Percentiles rank a stretch among this genome's conserved stretches.
phyloP scores from a whole-genome alignment of 1,284 basidiomycete species.

The Chalciporus sp. region DNA sequence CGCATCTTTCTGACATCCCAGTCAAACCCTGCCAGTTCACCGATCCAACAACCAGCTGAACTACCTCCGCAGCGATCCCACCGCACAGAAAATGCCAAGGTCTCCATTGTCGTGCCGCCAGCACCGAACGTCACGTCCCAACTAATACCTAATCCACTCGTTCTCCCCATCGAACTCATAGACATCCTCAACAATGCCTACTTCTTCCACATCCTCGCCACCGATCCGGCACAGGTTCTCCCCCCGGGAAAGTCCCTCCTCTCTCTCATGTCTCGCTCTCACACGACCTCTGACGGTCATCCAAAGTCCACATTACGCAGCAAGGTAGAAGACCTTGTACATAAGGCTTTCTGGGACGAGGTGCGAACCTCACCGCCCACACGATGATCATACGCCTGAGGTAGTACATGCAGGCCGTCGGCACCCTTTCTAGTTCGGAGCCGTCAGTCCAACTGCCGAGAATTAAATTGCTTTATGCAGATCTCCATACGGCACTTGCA shows the following conservation, averaged over 20 bases:
- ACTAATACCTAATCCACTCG: conserved; percentile 32
- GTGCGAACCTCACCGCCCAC: conserved; percentile 39
- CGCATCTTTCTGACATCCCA: conserved; percentile 19
- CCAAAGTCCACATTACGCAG: conserved; percentile 42
- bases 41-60: not conserved
- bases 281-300: conserved; percentile 27
- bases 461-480: conserved; percentile 53
- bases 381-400: conserved; percentile 19
- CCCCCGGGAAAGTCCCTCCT: conserved; percentile 70
- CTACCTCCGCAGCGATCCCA: not conserved
- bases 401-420: conserved; percentile 39
- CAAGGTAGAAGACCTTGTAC: conserved; percentile 56
- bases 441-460: conserved; percentile 51
- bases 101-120: conserved; percentile 31
- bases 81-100: conserved; percentile 6
- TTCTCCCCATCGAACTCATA: conserved; percentile 55
- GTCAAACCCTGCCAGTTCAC: conserved; percentile 4
- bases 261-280: conserved; percentile 55
- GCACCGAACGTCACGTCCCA: conserved; percentile 27
- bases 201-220: conserved; percentile 65
- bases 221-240: conserved; percentile 55
- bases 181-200: conserved; percentile 57
- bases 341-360: conserved; percentile 73
- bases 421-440: conserved; percentile 44
- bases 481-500: conserved; percentile 50